Evolutionary conservation across 2,329 filamentous ascomycete species (phyloP), one percentile per base, ranked within the genome.

Genomic region (Penicillium polonicum): DNA sequence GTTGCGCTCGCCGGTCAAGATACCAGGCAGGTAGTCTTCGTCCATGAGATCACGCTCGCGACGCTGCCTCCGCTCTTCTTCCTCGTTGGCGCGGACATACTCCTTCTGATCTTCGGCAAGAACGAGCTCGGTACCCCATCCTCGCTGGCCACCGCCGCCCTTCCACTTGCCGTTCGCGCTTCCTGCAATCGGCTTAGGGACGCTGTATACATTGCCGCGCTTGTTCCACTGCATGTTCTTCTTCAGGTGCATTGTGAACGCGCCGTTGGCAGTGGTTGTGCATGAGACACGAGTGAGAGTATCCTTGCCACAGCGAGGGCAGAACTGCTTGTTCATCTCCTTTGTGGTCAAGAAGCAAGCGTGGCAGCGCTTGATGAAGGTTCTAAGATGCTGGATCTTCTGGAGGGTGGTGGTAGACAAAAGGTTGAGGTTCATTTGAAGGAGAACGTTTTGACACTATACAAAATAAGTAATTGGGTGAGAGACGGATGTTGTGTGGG

Each of bases 181-280:
- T 2, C 94, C 94, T 60, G 90, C 86, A 13, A 89, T 84, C 0
- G 94, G 90, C 79, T 97, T 97, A 1, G 94, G 94, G 44, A 99
- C 87, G 73, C 91, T 95, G 80, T 88, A 99, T 38, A 91, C 85
- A 74, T 97, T 94, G 52, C 94, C 94, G 25, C 92, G 84, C 65
- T 89, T 96, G 77, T 96, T 97, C 88, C 88, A 96, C 77, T 97
- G 91, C 81, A 94, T 96, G 75, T 96, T 96, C 76, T 87, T 88
- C 81, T 96, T 96, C 59, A 99, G 80, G 72, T 97, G 90, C 59
- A 99, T 77, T 58, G 84, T 87, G 78, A 97, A 95, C 67, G 88
- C 85, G 51, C 94, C 94, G 50, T 86, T 83, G 27, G 86, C 80
- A 68, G 92, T 88, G 4, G 92, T 97, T 29, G 89, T 89, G 82